Base-by-base conservation (phyloP, 129 eudicot species). In the Helianthus tuberosus region DNA sequence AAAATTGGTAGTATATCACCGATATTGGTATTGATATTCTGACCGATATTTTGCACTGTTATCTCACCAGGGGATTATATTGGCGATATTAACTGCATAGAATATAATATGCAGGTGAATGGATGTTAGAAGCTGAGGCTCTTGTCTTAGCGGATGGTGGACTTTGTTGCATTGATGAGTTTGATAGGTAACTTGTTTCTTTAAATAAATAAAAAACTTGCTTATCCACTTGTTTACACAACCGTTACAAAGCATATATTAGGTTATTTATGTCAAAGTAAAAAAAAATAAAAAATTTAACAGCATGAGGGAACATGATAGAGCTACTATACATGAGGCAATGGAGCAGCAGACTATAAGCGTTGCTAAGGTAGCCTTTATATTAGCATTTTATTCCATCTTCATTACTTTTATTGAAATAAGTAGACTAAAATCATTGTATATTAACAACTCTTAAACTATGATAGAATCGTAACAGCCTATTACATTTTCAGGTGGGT, bases 261-360 rank as follows among this genome's bases (percentile, higher is more conserved):
- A 13, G 32, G 35, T 7, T 41, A n/a, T 16, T 39, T 13, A 39
- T 20, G 23, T 20, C 23, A 20, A 20, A 20, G 23, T 20, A 20
- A 20, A 20, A 20, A 20, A 20, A 20, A 20, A 20, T 7, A 17
- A 1, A 55, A 57, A 41, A 44, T 69, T 71, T 75, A 74, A 74
- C 85, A 87, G 99, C 85, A 95, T 95, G 99, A 86, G 99, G 76
- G 99, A 91, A 82, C 99, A 91, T 83, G 99, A 91, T 74, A 86
- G 99, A 72, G 99, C 97, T 69, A 95, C 99, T 53, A 95, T 95
- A 83, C 99, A 95, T 60, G 99, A 95, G 81, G 99, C 97, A 29
- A 95, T 91, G 99, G 99, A 95, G 88, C 99, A 95, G 87, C 99
- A 95, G 77, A 95, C 99, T 7, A 95, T 95, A 77, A 95, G 99